Conservation (phyloP, 1,284 basidiomycete species). For the Malassezia psittaci region DNA sequence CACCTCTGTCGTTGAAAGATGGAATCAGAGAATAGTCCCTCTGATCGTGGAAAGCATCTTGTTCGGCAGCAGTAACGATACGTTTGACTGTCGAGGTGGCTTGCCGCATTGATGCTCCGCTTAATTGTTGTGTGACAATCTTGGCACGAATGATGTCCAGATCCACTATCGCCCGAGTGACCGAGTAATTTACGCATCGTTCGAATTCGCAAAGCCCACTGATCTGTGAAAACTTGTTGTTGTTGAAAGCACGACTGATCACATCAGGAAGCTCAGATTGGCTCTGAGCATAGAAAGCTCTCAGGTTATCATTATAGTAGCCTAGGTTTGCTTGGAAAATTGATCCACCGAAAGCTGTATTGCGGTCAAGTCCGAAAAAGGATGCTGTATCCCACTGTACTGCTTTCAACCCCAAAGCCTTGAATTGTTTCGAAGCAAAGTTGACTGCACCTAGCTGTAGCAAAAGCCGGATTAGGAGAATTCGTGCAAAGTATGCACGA, state of each 20-base stretch:
- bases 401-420: conserved; percentile 3
- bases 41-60: conserved; percentile 4
- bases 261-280: conserved; percentile 9
- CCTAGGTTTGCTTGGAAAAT: background rate
- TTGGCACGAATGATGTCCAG: conserved; percentile 10
- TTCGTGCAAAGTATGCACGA: conserved; percentile 5
- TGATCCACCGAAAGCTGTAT: conserved; percentile 12
- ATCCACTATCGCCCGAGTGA: background rate
- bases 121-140: conserved; percentile 5
- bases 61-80: background rate
- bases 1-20: background rate
- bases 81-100: conserved; percentile 1
- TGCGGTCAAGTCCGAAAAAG: conserved; percentile 8
- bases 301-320: background rate
- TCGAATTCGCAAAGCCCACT: conserved; percentile 11
- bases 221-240: conserved; percentile 16
- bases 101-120: background rate
- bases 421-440: conserved; percentile 1
- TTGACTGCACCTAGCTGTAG: conserved; percentile 8
- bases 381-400: conserved; percentile 13
- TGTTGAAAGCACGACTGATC: conserved; percentile 8
- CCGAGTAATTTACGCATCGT: background rate
- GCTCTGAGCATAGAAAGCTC: conserved; percentile 6
- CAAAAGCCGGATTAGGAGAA: conserved; percentile 7
- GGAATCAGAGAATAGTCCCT: conserved; percentile 4